Percentiles rank a stretch among this genome's conserved stretches.
phyloP scores from a whole-genome alignment of 768 basidiomycete species.

The Pleurotus djamor region DNA sequence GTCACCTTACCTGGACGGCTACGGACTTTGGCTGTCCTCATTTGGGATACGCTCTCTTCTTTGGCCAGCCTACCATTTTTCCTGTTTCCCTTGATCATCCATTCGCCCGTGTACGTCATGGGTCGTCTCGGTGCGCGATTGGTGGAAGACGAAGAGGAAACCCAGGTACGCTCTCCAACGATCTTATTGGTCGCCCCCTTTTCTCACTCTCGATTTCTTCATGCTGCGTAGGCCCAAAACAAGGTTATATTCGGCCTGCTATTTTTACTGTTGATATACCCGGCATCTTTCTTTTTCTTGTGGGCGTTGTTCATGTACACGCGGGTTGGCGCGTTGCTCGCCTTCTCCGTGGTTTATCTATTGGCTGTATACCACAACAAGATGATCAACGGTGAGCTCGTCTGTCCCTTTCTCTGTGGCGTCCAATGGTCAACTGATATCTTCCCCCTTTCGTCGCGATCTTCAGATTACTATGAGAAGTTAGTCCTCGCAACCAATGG shows the following conservation, averaged over 20 bases:
- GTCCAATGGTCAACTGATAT: slow-evolving; percentile 14
- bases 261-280: slow-evolving; percentile 73
- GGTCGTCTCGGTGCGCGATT: slow-evolving; percentile 72
- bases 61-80: slow-evolving; percentile 86
- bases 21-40: slow-evolving; percentile 71
- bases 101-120: slow-evolving; percentile 84
- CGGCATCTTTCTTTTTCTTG: slow-evolving; percentile 77
- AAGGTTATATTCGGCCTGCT: slow-evolving; percentile 89
- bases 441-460: neutral
- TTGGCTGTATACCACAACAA: slow-evolving; percentile 85
- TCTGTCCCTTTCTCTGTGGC: slow-evolving; percentile 4
- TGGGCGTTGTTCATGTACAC: slow-evolving; percentile 86
- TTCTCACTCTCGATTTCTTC: neutral
- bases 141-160: slow-evolving; percentile 86
- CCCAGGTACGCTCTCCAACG: slow-evolving; percentile 36
- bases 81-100: slow-evolving; percentile 79
- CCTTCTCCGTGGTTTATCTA: slow-evolving; percentile 66
- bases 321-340: slow-evolving; percentile 68
- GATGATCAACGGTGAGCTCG: slow-evolving; percentile 77
- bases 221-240: slow-evolving; percentile 69
- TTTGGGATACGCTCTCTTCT: slow-evolving; percentile 73
- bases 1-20: slow-evolving; percentile 82
- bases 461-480: slow-evolving; percentile 75
- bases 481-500: slow-evolving; percentile 27
- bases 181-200: neutral